phyloP scores from a whole-genome alignment of 441 rosid species.

The Francoa sonchifolia region DNA sequence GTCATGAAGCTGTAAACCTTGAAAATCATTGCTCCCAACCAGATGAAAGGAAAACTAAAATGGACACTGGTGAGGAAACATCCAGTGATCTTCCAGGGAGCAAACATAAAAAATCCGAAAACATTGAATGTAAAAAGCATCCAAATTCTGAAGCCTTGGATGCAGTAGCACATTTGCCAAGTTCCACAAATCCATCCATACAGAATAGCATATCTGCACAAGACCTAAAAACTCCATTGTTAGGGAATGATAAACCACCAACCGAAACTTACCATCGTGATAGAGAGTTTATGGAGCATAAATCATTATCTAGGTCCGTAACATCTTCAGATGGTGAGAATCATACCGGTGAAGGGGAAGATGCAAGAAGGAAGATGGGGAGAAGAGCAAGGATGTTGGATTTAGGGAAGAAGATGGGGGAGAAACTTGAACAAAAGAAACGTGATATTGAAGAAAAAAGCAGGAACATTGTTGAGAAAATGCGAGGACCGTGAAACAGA shows the following conservation, averaged over 20 bases:
- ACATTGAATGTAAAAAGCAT: constrained; percentile 16
- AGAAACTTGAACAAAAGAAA: constrained; percentile 78
- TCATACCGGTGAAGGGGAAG: constrained; percentile 34
- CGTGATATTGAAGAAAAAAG: constrained; percentile 74
- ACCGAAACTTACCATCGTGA: too few species aligned
- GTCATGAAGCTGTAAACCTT: constrained; percentile 40
- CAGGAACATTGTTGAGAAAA: constrained; percentile 71
- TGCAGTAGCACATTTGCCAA: constrained; percentile 9
- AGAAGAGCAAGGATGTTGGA: constrained; percentile 67
- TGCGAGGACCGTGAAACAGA: constrained; percentile 49
- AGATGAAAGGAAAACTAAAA: constrained; percentile 30
- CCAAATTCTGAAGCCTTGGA: constrained; percentile 13
- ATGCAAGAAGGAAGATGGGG: constrained; percentile 51
- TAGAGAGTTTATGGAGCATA: too few species aligned
- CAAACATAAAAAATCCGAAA: constrained; percentile 19
- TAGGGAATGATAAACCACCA: constrained; percentile 24
- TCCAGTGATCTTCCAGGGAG: constrained; percentile 20
- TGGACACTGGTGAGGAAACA: constrained; percentile 16
- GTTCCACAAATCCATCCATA: constrained; percentile 17
- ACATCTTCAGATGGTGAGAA: constrained; percentile 14
- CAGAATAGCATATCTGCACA: constrained; percentile 28
- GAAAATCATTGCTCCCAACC: constrained; percentile 25
- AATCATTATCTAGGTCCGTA: constrained; percentile 22
- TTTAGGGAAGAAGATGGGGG: constrained; percentile 81
- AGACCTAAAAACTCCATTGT: constrained; percentile 44